Base-by-base conservation (phyloP, 805 yeast species). In the Ogataea polymorpha region DNA sequence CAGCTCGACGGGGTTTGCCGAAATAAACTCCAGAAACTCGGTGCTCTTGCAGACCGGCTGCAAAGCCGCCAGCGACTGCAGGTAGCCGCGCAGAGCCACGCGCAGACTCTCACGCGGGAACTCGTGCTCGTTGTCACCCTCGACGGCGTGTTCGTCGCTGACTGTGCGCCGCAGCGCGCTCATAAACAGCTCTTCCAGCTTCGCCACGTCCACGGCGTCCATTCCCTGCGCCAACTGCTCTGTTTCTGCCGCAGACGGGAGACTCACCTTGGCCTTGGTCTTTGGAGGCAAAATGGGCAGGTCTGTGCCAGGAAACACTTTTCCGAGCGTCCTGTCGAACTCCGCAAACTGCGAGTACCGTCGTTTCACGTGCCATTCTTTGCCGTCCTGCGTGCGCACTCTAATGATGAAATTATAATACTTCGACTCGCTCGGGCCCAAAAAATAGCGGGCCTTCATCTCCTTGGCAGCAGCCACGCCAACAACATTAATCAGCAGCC, bases 101-200 rank as follows among this genome's bases (percentile, higher is more conserved):
- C 98, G 68, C 50, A 87, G 74, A 49, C 79, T 81, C 59, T 91
- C 98, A 21, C 95, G 72, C 2, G 80, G 75, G 23, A 86, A 67
- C 26, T 56, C 25, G 18, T 44, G 46, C 14, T 48, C 44, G 14
- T 45, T 42, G 9, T 44, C 43, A 13, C 27, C 46, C 9, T 23
- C 25, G 4, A 39, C 32, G n/a, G 35, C 31, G 21, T 34, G 12
- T 8, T 44, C 49, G 15, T 41, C 41, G 13, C 27, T 42, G n/a
- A 34, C 24, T 9, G 38, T 32, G 6, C 45, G 37, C 23, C 46
- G 45, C 12, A 57, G 32, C 2, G 55, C 43, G 23, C 48, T 37
- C 33, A 53, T 18, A 21, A 55, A 51, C 25, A 35, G 37, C 27
- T 48, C 53, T 23, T 58, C 59, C 23, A 58, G 45, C 17, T 46